These are phyloP conservation scores for Aspergillus aculeatinus DNA, from an alignment of 2,329 filamentous ascomycete species.

Conservation along the genomic window DNA sequence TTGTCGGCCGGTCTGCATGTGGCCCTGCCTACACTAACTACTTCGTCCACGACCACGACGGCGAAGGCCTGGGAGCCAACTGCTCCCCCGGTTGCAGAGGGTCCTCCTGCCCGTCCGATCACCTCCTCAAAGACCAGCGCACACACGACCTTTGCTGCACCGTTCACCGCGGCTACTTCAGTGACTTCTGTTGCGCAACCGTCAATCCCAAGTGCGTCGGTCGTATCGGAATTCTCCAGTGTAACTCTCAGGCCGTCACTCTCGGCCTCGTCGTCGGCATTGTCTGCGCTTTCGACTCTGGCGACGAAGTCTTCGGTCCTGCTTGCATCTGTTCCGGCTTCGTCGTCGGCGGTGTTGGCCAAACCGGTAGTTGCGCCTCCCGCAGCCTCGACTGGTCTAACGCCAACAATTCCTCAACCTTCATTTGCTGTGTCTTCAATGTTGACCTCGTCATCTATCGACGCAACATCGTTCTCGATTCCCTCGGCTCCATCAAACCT, in stretches of 20 bases:
- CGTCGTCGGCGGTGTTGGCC: background rate
- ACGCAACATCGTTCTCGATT: background rate
- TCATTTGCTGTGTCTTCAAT: background rate
- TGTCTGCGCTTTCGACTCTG: background rate
- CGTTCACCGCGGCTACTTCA: background rate
- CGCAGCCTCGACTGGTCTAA: too few relatives aligned
- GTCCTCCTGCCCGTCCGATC: background rate
- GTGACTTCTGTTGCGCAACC: background rate
- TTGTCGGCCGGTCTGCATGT: background rate
- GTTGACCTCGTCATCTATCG: background rate
- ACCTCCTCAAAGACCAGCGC: background rate
- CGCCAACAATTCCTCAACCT: background rate
- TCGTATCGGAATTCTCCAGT: background rate
- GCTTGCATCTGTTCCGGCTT: background rate
- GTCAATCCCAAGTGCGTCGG: background rate
- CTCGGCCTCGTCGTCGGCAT: background rate
- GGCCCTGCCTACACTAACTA: background rate
- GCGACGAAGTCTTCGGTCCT: background rate
- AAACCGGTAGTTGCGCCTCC: background rate
- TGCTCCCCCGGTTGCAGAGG: background rate
- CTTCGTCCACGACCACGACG: background rate
- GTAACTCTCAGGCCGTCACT: background rate
- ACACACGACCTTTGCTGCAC: background rate
- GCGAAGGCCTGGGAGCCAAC: background rate
- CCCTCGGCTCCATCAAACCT: background rate